phyloP scores from a whole-genome alignment of 2,329 filamentous ascomycete species.

The Paecilomyces dactylethromorphus region DNA sequence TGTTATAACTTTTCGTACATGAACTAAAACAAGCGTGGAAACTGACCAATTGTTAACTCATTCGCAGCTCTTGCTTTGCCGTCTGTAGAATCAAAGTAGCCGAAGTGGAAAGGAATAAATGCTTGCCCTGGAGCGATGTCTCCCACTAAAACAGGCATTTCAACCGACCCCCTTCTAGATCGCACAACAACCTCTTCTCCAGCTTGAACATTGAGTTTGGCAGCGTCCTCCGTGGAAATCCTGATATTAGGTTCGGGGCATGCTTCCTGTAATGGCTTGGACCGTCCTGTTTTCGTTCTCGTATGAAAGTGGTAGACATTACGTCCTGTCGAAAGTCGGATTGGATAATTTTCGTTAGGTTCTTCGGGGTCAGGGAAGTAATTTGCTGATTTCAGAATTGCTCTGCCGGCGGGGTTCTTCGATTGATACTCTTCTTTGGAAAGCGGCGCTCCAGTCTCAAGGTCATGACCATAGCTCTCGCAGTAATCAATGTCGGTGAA shows the following conservation, averaged over 20 bases:
- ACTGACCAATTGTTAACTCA: conserved; percentile 29
- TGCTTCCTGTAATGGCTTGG: conserved; percentile 21
- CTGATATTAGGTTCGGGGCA: conserved; percentile 22
- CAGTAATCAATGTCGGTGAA: conserved; percentile 31
- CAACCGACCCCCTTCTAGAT: conserved; percentile 22
- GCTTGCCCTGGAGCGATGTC: conserved; percentile 23
- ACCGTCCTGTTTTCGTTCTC: conserved; percentile 29
- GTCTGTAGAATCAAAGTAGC: conserved; percentile 30
- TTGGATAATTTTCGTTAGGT: conserved; percentile 24
- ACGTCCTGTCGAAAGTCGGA: conserved; percentile 26
- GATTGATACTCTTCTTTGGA: conserved; percentile 21
- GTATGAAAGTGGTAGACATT: conserved; percentile 32
- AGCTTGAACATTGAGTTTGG: conserved; percentile 13
- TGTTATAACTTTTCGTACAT: background rate
- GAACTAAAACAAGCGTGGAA: background rate
- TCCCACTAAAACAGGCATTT: conserved; percentile 22
- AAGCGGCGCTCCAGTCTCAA: conserved; percentile 29
- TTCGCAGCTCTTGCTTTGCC: conserved; percentile 28
- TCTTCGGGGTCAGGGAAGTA: conserved; percentile 23
- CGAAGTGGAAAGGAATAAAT: conserved; percentile 36
- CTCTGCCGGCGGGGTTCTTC: conserved; percentile 26
- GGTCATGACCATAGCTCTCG: conserved; percentile 31
- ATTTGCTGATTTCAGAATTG: conserved; percentile 28
- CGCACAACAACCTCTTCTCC: conserved; percentile 26
- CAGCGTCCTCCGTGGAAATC: conserved; percentile 24